phyloP scores from a whole-genome alignment of 177 flowering plant genomes.

The Tripterygium wilfordii region DNA sequence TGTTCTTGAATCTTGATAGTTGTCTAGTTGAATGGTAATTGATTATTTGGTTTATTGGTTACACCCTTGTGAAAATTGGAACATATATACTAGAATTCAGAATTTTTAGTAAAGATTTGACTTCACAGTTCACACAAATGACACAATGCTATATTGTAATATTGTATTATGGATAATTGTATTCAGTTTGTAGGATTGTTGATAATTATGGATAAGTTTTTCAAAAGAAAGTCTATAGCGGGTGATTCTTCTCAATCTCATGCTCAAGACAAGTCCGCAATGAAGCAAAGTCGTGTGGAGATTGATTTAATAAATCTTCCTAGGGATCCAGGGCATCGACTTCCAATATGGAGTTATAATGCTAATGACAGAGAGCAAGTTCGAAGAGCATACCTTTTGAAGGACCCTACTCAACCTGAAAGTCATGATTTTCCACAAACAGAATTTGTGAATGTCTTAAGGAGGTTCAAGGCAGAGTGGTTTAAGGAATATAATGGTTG shows the following conservation, averaged over 20 bases:
- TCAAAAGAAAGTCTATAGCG: not conserved
- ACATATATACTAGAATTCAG: no score
- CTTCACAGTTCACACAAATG: no score
- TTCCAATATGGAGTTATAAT: not conserved
- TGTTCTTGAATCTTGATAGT: no score
- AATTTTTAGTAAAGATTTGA: no score
- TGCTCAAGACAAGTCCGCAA: not conserved
- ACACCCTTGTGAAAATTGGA: no score
- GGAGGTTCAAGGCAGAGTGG: not conserved
- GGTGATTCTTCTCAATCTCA: not conserved
- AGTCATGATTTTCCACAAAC: not conserved
- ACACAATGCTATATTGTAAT: no score
- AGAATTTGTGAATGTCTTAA: not conserved
- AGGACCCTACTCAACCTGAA: not conserved
- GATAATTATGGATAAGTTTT: not conserved
- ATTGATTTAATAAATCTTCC: not conserved
- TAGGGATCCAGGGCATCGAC: not conserved
- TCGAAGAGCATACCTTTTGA: not conserved
- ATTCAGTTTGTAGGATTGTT: no score
- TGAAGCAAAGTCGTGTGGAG: not conserved
- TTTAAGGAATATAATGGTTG: not conserved
- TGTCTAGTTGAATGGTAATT: no score
- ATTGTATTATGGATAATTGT: no score
- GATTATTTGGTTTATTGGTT: no score
- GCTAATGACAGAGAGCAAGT: conserved; percentile 2